A percentile compares a stretch with the other conserved stretches of the same genome.
Evolutionary conservation across 78 protist genomes (phyloP).

Genomic region (Polysphondylium violaceum): DNA sequence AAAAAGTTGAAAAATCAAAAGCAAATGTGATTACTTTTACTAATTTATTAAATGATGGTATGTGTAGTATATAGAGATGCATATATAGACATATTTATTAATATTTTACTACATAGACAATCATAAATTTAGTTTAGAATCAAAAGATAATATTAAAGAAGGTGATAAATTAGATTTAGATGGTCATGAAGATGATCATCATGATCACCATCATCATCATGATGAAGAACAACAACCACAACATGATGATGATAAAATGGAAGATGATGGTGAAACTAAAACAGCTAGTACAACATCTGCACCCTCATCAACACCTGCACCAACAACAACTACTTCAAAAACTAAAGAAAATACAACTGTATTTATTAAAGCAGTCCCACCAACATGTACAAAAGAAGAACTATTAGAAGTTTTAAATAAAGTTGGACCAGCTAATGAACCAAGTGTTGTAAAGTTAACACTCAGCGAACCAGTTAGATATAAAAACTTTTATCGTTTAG

Average conservation of each 20-base stretch:
- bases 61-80: not conserved
- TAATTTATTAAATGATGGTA: slow-evolving; percentile 56
- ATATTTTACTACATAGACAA: slow-evolving; percentile 28
- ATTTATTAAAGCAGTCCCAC: slow-evolving; percentile 76
- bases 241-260: slow-evolving; percentile 7
- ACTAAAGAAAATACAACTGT: slow-evolving; percentile 44
- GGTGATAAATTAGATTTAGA: slow-evolving; percentile 65
- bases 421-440: slow-evolving; percentile 47
- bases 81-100: not conserved
- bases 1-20: slow-evolving; percentile 55
- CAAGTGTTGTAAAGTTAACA: slow-evolving; percentile 39
- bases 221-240: not conserved
- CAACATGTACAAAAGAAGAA: slow-evolving; percentile 81
- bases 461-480: slow-evolving; percentile 74
- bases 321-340: slow-evolving; percentile 12
- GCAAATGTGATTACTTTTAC: slow-evolving; percentile 8
- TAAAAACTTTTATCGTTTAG: slow-evolving; percentile 72
- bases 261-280: not conserved
- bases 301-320: not conserved
- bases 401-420: slow-evolving; percentile 69
- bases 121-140: slow-evolving; percentile 37
- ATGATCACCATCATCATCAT: slow-evolving; percentile 12
- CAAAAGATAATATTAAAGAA: slow-evolving; percentile 65
- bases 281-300: not conserved
- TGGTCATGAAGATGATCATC: slow-evolving; percentile 8